A percentile compares a stretch with the other conserved stretches of the same genome.
phyloP scores from a whole-genome alignment of 495 filamentous ascomycete genomes.

The Tetracladium marchalianum region DNA sequence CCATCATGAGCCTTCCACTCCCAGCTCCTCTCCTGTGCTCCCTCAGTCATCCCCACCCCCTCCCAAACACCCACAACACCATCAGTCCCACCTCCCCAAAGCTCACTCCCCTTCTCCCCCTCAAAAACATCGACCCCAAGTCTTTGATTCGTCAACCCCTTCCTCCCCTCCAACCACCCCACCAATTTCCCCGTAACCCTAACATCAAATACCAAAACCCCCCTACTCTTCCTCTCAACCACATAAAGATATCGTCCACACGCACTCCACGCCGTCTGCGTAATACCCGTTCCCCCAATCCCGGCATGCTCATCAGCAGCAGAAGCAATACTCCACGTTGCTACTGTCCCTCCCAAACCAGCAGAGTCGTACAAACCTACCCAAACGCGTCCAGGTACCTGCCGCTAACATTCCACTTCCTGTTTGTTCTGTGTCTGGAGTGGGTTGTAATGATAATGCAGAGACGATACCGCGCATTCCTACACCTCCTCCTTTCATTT shows the following conservation, averaged over 20 bases:
- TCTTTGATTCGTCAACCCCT: conserved; percentile 65
- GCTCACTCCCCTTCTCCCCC: conserved; percentile 47
- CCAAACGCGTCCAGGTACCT: conserved; percentile 68
- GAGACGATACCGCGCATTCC: conserved; percentile 82
- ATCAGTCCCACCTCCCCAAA: conserved; percentile 81
- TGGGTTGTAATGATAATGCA: conserved; percentile 39
- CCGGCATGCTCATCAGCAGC: conserved; percentile 23
- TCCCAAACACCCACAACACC: conserved; percentile 72
- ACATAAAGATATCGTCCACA: conserved; percentile 84
- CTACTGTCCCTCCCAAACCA: conserved; percentile 54
- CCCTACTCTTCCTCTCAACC: conserved; percentile 70
- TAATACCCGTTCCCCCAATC: conserved; percentile 59
- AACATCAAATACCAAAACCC: conserved; percentile 75
- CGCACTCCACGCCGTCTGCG: conserved; percentile 67
- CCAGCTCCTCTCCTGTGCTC: conserved; percentile 43
- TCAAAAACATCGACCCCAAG: conserved; percentile 62
- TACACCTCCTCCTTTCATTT: conserved; percentile 56
- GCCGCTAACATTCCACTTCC: conserved; percentile 58
- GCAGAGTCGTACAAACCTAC: conserved; percentile 67
- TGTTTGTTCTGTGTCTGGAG: conserved; percentile 20
- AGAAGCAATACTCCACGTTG: conserved; percentile 48
- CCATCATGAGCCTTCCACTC: conserved; percentile 47
- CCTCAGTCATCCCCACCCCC: conserved; percentile 44
- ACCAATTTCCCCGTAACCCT: conserved; percentile 60
- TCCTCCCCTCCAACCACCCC: conserved; percentile 59